A percentile compares a stretch with the other conserved stretches of the same genome.
Evolutionary conservation across 176 grass and related monocot genomes (phyloP).

Genomic region (Calamus simplicifolius): DNA sequence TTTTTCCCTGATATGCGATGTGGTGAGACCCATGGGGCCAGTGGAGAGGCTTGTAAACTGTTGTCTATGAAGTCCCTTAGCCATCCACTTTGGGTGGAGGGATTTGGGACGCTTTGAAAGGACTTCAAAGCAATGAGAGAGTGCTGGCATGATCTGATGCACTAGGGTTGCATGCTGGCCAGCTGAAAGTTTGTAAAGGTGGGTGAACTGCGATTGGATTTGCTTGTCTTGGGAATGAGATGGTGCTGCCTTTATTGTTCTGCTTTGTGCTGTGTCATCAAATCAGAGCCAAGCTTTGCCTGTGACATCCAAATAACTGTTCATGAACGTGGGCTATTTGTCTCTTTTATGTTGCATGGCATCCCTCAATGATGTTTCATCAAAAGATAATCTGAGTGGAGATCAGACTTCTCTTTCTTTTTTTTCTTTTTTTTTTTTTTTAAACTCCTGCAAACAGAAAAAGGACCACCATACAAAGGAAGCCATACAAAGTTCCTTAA

Average conservation of each 20-base stretch:
- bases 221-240: background rate
- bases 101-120: background rate
- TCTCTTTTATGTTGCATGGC: background rate
- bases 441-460: no score
- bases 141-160: background rate
- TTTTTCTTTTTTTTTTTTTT: no score
- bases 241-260: background rate
- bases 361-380: background rate
- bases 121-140: background rate
- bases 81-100: background rate
- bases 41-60: background rate
- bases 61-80: background rate
- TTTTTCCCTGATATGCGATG: conserved; percentile 23
- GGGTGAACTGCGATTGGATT: background rate
- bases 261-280: background rate
- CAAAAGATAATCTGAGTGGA: background rate
- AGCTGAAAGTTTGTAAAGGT: conserved; percentile 1
- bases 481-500: no score
- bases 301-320: background rate
- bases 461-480: no score
- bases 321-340: no score
- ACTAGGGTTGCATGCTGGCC: conserved; percentile 1
- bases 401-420: no score
- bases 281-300: background rate
- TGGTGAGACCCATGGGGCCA: background rate